phyloP scores from a whole-genome alignment of 176 grass and related monocot genomes.

The Oryza meridionalis region DNA sequence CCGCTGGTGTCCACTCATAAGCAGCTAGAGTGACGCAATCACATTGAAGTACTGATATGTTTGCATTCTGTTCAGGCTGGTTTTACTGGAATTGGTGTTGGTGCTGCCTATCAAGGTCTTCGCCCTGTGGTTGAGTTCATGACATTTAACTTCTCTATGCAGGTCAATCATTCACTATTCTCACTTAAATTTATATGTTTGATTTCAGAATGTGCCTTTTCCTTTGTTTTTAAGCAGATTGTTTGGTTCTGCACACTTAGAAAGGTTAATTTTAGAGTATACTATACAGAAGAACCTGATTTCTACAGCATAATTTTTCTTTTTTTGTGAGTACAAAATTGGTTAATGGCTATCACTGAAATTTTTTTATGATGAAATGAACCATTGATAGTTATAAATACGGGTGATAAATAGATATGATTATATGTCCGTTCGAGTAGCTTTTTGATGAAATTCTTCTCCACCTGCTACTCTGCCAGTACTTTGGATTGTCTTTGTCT shows the following conservation, averaged over 20 bases:
- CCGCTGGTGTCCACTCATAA: background rate
- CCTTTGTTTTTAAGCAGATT: background rate
- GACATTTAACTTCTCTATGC: constrained; percentile 99
- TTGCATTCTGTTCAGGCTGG: constrained; percentile 69
- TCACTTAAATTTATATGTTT: background rate
- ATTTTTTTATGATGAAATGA: background rate
- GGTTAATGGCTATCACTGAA: background rate
- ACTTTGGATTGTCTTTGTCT: background rate
- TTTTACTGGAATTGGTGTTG: constrained; percentile 97
- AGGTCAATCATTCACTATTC: constrained; percentile 48
- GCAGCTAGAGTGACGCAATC: background rate
- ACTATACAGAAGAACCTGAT: background rate
- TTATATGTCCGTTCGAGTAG: background rate
- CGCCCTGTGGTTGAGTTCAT: constrained; percentile 92
- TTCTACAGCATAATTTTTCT: constrained; percentile 25
- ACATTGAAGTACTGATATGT: constrained; percentile 3
- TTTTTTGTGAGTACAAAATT: constrained; percentile 3
- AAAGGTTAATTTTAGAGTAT: background rate
- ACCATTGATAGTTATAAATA: background rate
- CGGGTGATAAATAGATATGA: background rate
- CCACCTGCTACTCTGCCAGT: background rate
- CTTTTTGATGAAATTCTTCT: background rate
- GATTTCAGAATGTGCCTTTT: background rate
- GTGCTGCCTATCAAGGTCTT: constrained; percentile 93
- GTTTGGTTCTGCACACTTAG: background rate